Base-by-base conservation (phyloP, 192 early-diverging fungal genomes). In the Podila verticillata region DNA sequence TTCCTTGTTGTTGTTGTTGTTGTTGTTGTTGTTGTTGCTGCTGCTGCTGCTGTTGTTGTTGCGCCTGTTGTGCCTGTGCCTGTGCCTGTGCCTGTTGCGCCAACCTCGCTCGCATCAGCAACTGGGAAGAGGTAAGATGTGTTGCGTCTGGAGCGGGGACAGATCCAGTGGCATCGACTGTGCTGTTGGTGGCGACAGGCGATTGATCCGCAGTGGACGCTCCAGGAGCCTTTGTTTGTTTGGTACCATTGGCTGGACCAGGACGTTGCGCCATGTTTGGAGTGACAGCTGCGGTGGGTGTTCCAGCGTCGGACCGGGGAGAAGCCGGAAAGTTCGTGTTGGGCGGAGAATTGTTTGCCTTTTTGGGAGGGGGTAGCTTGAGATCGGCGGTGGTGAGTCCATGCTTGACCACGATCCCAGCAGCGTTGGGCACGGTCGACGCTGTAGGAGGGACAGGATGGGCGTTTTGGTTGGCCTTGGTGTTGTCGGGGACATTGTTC, bases 351-450 rank as follows among this genome's bases (percentile, higher is more conserved):
- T 58, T 79, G 29, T 72, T 79, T 4, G 64, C 9, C 39, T 66
- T 79, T 44, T 39, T 79, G 2, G 69, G 75, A 5, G 75, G 75
- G 0, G 75, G 75, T 22, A 79, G 32, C 60, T 79, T 79, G 0
- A 79, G 70, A 63, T 79, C 75, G 2, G 75, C 75, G 12, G 75
- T 54, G 3, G 75, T 79, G 6, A 79, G 35, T 30, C 69, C 75
- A 48, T 56, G 58, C 28, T 79, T 79, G 20, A 68, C 68, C 7
- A 66, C 48, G 26, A 57, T 65, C 4, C 62, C 35, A 26, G 64
- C 20, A 54, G 51, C 51, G n/a, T n/a, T n/a, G 6, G 51, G 51
- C 7, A 10, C n/a, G 24, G 24, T 26, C n/a, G 51, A 24, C 24
- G 51, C 13, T 2, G 22, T n/a, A 17, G 51, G 68, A n/a, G 60